phyloP scores from a whole-genome alignment of 2,329 filamentous ascomycete species.

The Talaromyces rugulosus region DNA sequence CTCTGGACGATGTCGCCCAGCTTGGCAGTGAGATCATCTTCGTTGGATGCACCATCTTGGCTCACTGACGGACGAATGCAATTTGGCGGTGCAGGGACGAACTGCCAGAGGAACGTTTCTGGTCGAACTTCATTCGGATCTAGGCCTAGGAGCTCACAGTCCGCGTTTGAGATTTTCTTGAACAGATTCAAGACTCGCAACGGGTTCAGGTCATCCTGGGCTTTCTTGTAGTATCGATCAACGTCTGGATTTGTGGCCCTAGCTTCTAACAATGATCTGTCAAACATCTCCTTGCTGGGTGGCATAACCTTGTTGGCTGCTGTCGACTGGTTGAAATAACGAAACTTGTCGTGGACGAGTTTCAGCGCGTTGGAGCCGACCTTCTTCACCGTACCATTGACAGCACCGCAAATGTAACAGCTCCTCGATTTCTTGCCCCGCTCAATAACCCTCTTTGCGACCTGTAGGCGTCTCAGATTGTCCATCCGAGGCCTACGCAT shows the following conservation, averaged over 20 bases:
- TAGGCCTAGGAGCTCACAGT: slow-evolving; percentile 88
- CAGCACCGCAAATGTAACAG: slow-evolving; percentile 73
- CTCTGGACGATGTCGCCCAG: slow-evolving; percentile 95
- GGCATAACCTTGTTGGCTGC: slow-evolving; percentile 80
- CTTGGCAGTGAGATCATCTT: slow-evolving; percentile 95
- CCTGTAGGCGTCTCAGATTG: slow-evolving; percentile 75
- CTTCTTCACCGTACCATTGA: slow-evolving; percentile 92
- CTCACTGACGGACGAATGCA: slow-evolving; percentile 91
- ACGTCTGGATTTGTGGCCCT: slow-evolving; percentile 74
- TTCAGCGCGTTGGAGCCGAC: slow-evolving; percentile 77
- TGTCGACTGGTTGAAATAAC: slow-evolving; percentile 81
- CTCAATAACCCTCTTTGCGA: slow-evolving; percentile 83
- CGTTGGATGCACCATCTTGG: slow-evolving; percentile 88
- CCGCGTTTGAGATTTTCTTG: slow-evolving; percentile 75
- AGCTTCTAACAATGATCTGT: slow-evolving; percentile 77
- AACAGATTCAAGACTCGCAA: slow-evolving; percentile 86
- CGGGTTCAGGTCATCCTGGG: slow-evolving; percentile 90
- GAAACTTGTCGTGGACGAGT: slow-evolving; percentile 89
- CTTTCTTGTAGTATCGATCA: slow-evolving; percentile 86
- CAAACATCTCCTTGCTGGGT: slow-evolving; percentile 75
- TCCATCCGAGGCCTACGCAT: slow-evolving; percentile 79
- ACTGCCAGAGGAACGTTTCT: slow-evolving; percentile 98
- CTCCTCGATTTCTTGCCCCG: slow-evolving; percentile 81
- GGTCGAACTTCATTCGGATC: slow-evolving; percentile 82
- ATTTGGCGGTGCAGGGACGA: slow-evolving; percentile 86